phyloP scores from a whole-genome alignment of 257 asterid species.

The Handroanthus guayacan region DNA sequence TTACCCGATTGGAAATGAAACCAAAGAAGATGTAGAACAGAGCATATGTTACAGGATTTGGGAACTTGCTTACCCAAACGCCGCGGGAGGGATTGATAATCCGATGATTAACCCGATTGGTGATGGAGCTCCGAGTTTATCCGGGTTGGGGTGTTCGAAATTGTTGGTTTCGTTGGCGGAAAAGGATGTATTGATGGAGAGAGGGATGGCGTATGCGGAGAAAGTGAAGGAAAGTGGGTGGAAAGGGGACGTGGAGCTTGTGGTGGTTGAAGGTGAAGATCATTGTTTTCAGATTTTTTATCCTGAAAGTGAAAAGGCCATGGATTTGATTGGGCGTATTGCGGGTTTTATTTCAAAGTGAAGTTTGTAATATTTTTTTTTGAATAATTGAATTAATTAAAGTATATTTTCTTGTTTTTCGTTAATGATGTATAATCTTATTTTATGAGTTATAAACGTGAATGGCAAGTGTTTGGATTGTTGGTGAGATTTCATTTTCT shows the following conservation, averaged over 20 bases:
- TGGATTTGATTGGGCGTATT: constrained; percentile 43
- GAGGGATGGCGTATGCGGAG: constrained; percentile 42
- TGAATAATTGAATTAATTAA: too few species aligned
- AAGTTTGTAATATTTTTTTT: too few species aligned
- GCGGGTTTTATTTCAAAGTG: constrained; percentile 43
- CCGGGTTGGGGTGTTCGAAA: constrained; percentile 7
- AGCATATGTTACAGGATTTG: constrained; percentile 19
- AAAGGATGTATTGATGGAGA: constrained; percentile 37
- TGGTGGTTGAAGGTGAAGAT: constrained; percentile 56
- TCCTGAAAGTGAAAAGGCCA: constrained; percentile 43
- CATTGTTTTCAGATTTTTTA: constrained; percentile 54
- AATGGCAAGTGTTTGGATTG: too few species aligned
- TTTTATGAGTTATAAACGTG: too few species aligned
- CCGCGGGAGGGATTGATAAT: constrained; percentile 19
- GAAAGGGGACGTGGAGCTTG: constrained; percentile 60
- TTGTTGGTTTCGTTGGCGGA: constrained; percentile 34
- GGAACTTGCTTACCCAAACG: constrained; percentile 17
- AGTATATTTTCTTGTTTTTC: too few species aligned
- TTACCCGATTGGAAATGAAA: constrained; percentile 3
- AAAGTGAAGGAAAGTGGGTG: constrained; percentile 59
- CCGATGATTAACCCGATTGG: constrained; percentile 26
- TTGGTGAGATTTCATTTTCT: too few species aligned
- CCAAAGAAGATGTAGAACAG: constrained; percentile 10
- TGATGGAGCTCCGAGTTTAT: constrained; percentile 33
- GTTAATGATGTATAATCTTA: too few species aligned